Percentiles rank a stretch among this genome's conserved stretches.
phyloP scores from a whole-genome alignment of 192 early-diverging fungal species.

The Umbelopsis sp. region DNA sequence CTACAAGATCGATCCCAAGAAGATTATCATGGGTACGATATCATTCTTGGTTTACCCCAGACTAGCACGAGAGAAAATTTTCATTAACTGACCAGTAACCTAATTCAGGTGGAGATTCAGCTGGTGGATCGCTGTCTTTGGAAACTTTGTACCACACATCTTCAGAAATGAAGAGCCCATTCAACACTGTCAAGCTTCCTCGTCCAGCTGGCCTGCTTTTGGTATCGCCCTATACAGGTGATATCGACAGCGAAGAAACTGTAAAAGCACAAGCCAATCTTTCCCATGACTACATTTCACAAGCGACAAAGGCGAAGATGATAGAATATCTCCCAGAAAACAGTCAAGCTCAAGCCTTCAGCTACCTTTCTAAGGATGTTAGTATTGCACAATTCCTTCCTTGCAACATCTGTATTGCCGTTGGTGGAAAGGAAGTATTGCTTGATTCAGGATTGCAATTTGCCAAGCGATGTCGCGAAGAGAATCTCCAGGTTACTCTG shows the following conservation, averaged over 20 bases:
- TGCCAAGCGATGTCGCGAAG: conserved; percentile 11
- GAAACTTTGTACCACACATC: conserved; percentile 16
- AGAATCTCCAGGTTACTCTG: conserved; percentile 5
- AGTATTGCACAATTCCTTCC: conserved; percentile 1
- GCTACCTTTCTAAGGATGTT: background rate
- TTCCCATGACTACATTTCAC: conserved; percentile 11
- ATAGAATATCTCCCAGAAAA: conserved; percentile 12
- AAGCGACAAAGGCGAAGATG: background rate
- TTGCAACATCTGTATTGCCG: background rate
- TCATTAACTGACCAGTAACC: background rate
- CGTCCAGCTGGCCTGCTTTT: conserved; percentile 18
- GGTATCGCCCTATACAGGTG: conserved; percentile 16
- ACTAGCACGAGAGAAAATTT: background rate
- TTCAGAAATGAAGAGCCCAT: background rate
- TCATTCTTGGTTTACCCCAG: background rate
- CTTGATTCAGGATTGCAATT: conserved; percentile 11
- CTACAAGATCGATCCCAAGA: background rate
- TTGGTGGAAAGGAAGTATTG: conserved; percentile 22
- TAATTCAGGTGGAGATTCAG: conserved; percentile 19
- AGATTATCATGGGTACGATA: conserved; percentile 10
- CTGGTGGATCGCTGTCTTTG: conserved; percentile 14
- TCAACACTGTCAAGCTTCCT: conserved; percentile 14
- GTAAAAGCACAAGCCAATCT: background rate
- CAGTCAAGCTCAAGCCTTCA: background rate
- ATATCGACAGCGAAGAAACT: background rate